Evolutionary conservation across 2,329 filamentous ascomycete genomes (phyloP).

Genomic region (Fusarium anguioides): DNA sequence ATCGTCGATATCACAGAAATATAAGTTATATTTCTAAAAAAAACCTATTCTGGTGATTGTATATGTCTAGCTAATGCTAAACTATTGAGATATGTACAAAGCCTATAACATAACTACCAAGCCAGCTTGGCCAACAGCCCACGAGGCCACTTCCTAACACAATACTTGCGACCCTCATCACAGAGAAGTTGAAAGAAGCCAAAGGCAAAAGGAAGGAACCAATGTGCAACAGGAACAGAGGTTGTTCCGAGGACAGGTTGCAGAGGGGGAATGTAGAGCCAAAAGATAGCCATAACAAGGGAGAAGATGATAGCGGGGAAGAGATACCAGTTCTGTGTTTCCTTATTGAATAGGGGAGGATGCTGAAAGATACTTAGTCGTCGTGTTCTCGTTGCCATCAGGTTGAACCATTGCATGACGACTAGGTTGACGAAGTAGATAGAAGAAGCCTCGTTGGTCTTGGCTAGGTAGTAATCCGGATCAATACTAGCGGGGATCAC

Average conservation of each 20-base stretch:
- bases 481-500: slow-evolving; percentile 61
- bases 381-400: slow-evolving; percentile 75
- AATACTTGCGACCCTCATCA: slow-evolving; percentile 7
- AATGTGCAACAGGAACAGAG: slow-evolving; percentile 75
- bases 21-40: too few species aligned
- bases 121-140: background rate
- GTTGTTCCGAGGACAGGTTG: slow-evolving; percentile 71
- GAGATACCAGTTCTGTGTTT: slow-evolving; percentile 74
- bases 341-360: slow-evolving; percentile 72
- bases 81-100: too few species aligned
- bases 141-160: background rate
- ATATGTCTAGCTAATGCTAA: too few species aligned
- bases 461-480: slow-evolving; percentile 63
- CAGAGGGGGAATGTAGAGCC: slow-evolving; percentile 74
- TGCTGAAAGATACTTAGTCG: slow-evolving; percentile 77
- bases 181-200: slow-evolving; percentile 52
- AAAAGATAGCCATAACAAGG: slow-evolving; percentile 75
- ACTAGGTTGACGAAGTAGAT: slow-evolving; percentile 86
- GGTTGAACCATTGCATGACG: slow-evolving; percentile 84
- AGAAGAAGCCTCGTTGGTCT: slow-evolving; percentile 73
- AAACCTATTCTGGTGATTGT: too few species aligned
- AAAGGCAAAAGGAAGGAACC: slow-evolving; percentile 80
- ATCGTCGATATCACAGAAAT: too few species aligned
- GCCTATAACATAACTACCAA: background rate
- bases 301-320: slow-evolving; percentile 78